Percentiles rank a stretch among this genome's conserved stretches.
phyloP scores from a whole-genome alignment of 2,329 filamentous ascomycete genomes.

The Xylaria sp. region DNA sequence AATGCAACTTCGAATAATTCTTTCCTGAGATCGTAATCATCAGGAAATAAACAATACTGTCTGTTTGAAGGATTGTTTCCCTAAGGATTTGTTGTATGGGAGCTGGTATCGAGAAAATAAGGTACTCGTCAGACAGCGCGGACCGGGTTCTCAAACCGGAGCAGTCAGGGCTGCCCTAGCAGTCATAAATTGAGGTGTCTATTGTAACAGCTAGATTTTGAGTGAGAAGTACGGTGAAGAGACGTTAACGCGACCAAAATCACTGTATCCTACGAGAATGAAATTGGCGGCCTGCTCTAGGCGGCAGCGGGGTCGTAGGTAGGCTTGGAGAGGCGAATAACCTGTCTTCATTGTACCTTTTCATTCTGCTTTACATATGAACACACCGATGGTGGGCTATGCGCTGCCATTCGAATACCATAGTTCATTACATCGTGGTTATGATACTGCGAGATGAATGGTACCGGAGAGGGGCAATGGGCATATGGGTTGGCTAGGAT shows the following conservation, averaged over 20 bases:
- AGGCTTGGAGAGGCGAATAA: not conserved
- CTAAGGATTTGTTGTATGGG: not conserved
- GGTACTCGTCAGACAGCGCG: not conserved
- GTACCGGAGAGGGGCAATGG: not conserved
- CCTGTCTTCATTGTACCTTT: not conserved
- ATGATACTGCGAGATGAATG: not conserved
- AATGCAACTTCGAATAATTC: not conserved
- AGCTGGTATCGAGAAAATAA: not conserved
- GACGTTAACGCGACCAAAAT: not conserved
- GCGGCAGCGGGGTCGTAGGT: not conserved
- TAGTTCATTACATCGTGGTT: not conserved
- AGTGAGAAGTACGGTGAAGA: not conserved
- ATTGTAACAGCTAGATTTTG: not conserved
- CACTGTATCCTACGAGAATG: not conserved
- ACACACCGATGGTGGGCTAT: not conserved
- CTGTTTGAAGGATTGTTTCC: slow-evolving; percentile 1
- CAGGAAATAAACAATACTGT: not conserved
- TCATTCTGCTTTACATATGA: not conserved
- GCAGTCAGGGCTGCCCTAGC: not conserved
- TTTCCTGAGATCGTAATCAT: not conserved
- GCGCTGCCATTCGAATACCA: not conserved
- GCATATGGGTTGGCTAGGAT: not conserved
- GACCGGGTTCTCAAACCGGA: not conserved
- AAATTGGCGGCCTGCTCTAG: not conserved
- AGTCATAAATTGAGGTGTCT: not conserved